A percentile compares a stretch with the other conserved stretches of the same genome.
Evolutionary conservation across 2,329 filamentous ascomycete species (phyloP).

Genomic region (Didymella glomerata): DNA sequence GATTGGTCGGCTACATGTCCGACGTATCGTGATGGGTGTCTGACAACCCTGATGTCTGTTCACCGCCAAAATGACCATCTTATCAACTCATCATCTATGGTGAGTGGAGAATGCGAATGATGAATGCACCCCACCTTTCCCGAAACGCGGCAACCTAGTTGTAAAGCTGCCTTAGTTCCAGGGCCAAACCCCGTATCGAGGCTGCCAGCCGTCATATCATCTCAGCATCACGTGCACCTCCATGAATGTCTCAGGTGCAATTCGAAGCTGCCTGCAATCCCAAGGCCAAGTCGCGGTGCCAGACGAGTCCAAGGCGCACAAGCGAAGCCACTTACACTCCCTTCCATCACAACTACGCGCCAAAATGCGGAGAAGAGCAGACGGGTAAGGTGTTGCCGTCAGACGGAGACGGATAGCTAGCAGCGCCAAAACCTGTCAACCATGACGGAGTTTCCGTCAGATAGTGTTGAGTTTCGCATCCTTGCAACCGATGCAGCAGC

Average conservation of each 20-base stretch:
- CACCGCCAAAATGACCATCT: slow-evolving; percentile 9
- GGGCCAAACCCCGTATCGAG: slow-evolving; percentile 16
- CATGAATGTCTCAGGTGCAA: background rate
- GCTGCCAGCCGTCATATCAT: slow-evolving; percentile 1
- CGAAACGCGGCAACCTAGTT: slow-evolving; percentile 3
- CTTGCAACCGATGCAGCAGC: slow-evolving; percentile 3
- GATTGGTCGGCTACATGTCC: background rate
- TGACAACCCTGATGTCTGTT: background rate
- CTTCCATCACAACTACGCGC: background rate
- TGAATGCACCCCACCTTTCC: slow-evolving; percentile 3
- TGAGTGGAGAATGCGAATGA: background rate
- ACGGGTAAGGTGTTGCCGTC: background rate
- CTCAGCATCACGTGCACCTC: background rate
- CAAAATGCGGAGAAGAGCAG: background rate
- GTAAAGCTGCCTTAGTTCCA: slow-evolving; percentile 1
- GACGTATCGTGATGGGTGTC: background rate
- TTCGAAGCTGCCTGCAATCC: background rate
- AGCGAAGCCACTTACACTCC: background rate
- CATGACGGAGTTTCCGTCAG: background rate
- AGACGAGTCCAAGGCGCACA: background rate
- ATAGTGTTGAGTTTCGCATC: background rate
- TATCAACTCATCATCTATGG: background rate
- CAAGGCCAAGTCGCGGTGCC: background rate
- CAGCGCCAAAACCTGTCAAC: background rate
- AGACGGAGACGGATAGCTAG: background rate